Percentiles rank a stretch among this genome's conserved stretches.
Evolutionary conservation across 345 rosid genomes (phyloP).

Genomic region (Turritis glabra): DNA sequence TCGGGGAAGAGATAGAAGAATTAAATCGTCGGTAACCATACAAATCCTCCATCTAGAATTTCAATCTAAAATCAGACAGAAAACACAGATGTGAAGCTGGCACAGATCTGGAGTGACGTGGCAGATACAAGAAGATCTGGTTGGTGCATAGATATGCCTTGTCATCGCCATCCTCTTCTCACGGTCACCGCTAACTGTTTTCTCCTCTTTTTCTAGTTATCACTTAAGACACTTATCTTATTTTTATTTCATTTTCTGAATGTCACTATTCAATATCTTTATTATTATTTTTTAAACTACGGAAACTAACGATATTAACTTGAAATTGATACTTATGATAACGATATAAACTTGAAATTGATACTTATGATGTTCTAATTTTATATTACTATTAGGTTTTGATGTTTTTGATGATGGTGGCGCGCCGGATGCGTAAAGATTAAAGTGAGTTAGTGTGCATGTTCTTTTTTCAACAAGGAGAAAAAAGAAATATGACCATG

Average conservation of each 20-base stretch:
- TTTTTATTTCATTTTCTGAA: neutral
- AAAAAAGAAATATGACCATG: neutral
- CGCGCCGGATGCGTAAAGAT: conserved; percentile 35
- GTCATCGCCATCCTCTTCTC: conserved; percentile 24
- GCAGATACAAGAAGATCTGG: conserved; percentile 30
- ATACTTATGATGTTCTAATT: neutral
- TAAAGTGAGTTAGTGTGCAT: conserved; percentile 31
- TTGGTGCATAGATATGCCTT: conserved; percentile 36
- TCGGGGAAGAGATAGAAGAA: no score
- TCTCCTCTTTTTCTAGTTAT: conserved; percentile 8
- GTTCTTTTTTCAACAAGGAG: conserved; percentile 16
- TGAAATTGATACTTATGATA: neutral
- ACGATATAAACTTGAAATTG: neutral
- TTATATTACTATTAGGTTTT: conserved; percentile 22
- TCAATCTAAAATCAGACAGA: conserved; percentile 11
- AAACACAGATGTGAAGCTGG: neutral
- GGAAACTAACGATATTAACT: conserved; percentile 11
- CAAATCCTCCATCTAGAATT: conserved; percentile 29
- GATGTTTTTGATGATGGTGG: conserved; percentile 25
- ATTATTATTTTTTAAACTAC: neutral
- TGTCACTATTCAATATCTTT: neutral
- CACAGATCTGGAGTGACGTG: conserved; percentile 22
- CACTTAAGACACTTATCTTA: neutral
- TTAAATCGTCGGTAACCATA: conserved; percentile 32
- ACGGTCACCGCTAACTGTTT: conserved; percentile 18